These are phyloP conservation scores for Penicillium egyptiacum DNA, from an alignment of 495 filamentous ascomycete genomes.

Conservation along the genomic window DNA sequence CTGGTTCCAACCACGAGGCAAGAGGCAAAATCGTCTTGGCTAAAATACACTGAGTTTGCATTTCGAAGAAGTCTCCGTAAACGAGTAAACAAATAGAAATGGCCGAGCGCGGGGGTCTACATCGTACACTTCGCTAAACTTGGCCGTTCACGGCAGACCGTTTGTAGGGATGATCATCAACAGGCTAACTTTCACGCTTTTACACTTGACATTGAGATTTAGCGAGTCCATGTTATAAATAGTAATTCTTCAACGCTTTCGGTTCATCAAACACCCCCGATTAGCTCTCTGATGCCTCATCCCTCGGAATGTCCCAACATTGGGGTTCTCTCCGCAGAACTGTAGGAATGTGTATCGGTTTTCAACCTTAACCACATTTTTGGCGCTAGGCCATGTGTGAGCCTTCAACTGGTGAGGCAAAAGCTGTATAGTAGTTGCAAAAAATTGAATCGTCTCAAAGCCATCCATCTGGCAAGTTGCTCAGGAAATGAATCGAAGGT, in stretches of 20 bases:
- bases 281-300: background rate
- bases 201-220: background rate
- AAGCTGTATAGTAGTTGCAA: background rate
- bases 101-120: conserved; percentile 7
- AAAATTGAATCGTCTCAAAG: background rate
- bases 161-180: conserved; percentile 11
- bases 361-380: background rate
- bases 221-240: background rate
- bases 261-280: background rate
- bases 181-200: background rate
- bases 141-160: conserved; percentile 12
- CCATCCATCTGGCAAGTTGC: background rate
- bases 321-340: conserved; percentile 7
- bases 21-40: conserved; percentile 3
- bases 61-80: background rate
- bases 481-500: background rate
- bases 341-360: background rate
- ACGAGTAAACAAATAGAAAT: background rate
- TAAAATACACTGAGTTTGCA: background rate
- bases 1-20: conserved; percentile 23
- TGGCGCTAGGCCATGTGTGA: background rate
- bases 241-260: background rate
- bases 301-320: conserved; percentile 1
- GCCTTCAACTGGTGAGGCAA: background rate
- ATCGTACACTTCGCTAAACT: background rate